Conservation (phyloP, 2,329 filamentous ascomycete genomes). For the Neurospora crassa region DNA sequence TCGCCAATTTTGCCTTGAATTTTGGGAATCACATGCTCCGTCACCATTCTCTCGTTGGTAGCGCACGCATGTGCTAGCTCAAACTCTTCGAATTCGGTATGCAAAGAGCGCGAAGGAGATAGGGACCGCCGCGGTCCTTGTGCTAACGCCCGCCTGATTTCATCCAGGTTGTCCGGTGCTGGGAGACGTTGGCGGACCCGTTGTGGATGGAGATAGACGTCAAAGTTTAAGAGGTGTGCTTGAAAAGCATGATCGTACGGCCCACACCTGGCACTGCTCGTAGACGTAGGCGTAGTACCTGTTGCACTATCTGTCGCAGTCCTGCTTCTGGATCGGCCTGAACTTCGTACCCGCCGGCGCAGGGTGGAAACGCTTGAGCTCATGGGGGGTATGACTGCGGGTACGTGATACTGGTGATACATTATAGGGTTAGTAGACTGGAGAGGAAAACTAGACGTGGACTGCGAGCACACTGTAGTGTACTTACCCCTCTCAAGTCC, state of each 20-base stretch:
- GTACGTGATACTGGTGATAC: neutral
- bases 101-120: neutral
- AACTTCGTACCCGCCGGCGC: neutral
- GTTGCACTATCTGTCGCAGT: neutral
- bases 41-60: neutral
- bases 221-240: neutral
- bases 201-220: neutral
- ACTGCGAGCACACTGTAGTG: neutral
- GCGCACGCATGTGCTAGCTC: neutral
- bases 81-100: neutral
- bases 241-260: neutral
- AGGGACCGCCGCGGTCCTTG: neutral
- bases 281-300: neutral
- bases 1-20: neutral
- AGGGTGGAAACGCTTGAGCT: neutral
- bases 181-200: neutral
- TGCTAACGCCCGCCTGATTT: neutral
- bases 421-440: neutral
- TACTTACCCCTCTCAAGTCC: neutral
- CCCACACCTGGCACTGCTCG: neutral
- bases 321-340: neutral
- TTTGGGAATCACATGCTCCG: neutral
- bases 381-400: neutral
- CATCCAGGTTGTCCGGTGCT: neutral
- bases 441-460: neutral